Evolutionary conservation across 306 rosid species (phyloP).

Genomic region (Gastrolobium bilobum): DNA sequence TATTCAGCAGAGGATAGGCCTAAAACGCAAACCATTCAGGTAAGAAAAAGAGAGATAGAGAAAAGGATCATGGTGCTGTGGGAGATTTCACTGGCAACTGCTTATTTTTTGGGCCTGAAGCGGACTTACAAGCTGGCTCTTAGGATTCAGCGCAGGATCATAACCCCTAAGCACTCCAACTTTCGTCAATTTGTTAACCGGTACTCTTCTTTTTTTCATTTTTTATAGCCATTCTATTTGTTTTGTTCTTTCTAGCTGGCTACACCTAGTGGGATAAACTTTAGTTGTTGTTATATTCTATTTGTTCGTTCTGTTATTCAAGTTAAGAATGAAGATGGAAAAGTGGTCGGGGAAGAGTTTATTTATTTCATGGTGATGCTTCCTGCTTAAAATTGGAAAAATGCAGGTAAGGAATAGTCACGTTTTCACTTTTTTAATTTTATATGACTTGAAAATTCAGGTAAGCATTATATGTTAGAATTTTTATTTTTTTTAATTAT

Average conservation of each 20-base stretch:
- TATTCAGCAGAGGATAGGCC: too few species aligned
- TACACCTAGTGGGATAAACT: not conserved
- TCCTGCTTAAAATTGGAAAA: not conserved
- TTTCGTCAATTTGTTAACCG: slow-evolving; percentile 67
- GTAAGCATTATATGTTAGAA: too few species aligned
- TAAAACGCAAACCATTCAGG: too few species aligned
- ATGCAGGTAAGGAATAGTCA: not conserved
- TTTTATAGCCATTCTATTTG: too few species aligned
- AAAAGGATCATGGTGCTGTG: slow-evolving; percentile 63
- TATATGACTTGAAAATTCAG: too few species aligned
- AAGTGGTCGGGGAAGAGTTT: not conserved
- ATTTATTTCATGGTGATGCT: not conserved
- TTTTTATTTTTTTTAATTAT: too few species aligned
- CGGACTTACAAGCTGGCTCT: slow-evolving; percentile 69
- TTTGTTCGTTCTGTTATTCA: slow-evolving; percentile 16
- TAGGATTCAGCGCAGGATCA: slow-evolving; percentile 69
- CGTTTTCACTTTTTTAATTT: not conserved
- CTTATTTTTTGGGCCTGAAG: slow-evolving; percentile 76
- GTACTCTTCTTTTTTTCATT: slow-evolving; percentile 5
- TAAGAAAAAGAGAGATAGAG: not conserved
- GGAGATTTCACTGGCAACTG: slow-evolving; percentile 82
- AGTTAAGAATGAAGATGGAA: not conserved
- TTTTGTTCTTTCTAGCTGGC: not conserved
- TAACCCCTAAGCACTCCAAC: slow-evolving; percentile 58
- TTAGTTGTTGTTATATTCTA: not conserved